Base-by-base conservation (phyloP, 106 monocot species). In the Narthecium ossifragum region DNA sequence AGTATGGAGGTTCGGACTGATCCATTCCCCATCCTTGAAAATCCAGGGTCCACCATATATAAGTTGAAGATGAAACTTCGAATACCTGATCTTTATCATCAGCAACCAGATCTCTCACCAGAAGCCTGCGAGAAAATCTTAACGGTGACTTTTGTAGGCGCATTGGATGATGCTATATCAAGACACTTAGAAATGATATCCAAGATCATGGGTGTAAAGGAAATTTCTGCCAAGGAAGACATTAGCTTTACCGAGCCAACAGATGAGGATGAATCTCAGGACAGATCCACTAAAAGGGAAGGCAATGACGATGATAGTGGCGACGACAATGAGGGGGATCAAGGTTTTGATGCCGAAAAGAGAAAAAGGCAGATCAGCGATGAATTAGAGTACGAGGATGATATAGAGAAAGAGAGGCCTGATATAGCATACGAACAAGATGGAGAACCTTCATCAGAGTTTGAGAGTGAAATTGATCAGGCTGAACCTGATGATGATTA, bases 351-450 rank as follows among this genome's bases (percentile, higher is more conserved):
- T 85, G 81, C 66, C 54, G 73, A 98, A 63, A 90, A 79, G 76
- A 70, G 90, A 53, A 98, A 74, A 58, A 78, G 38, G 55, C 91
- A 79, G 55, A 58, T 31, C 27, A 74, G 29, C 63, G 98, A 98
- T 65, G 98, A 98, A 70, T 61, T 98, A 50, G 98, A 98, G 36
- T 98, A 98, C 75, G 98, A 98, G 10, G 98, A 98, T 68, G 81
- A 60, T 46, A n/a, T 67, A 11, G 79, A 77, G 56, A 70, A 69
- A n/a, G 62, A 78, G 39, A 48, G 22, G 0, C 21, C 59, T 20
- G 23, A 31, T 26, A 43, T 30, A 15, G 70, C 40, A n/a, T 62
- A 78, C 38, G 70, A 76, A 31, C 52, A 66, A 64, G 63, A 76
- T 53, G 84, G 49, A 45, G 80, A 70, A 12, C 8, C 18, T 24